A percentile compares a stretch with the other conserved stretches of the same genome.
These are phyloP conservation scores for Colletotrichum tanaceti DNA, from an alignment of 2,329 filamentous ascomycete species.

Conservation along the genomic window DNA sequence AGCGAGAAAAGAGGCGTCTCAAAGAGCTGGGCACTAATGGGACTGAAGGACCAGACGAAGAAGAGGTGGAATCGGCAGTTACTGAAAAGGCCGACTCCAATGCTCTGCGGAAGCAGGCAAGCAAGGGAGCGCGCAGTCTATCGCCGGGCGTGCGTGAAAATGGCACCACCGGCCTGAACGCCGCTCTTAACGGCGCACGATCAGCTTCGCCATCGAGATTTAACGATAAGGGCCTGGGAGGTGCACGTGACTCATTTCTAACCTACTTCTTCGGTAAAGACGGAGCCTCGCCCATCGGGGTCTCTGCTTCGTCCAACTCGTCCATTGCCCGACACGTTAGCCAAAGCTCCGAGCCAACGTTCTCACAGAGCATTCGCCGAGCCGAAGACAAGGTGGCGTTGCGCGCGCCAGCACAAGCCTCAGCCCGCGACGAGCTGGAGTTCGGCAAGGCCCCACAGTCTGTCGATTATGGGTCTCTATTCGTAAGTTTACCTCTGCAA, in stretches of 20 bases:
- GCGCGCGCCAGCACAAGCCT: slow-evolving; percentile 58
- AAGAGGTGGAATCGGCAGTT: slow-evolving; percentile 64
- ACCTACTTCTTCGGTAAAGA: slow-evolving; percentile 99
- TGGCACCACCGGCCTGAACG: slow-evolving; percentile 68
- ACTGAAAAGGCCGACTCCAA: slow-evolving; percentile 63
- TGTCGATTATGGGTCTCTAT: slow-evolving; percentile 60
- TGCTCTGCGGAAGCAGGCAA: slow-evolving; percentile 64
- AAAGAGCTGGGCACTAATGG: slow-evolving; percentile 90
- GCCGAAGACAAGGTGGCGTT: slow-evolving; percentile 67
- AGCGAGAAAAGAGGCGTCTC: slow-evolving; percentile 82
- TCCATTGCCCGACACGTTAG: slow-evolving; percentile 74
- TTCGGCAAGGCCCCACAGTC: slow-evolving; percentile 52
- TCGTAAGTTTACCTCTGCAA: slow-evolving; percentile 62
- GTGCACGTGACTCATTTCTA: slow-evolving; percentile 87
- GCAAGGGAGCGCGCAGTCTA: slow-evolving; percentile 78
- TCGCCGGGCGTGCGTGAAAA: slow-evolving; percentile 83
- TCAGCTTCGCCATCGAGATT: slow-evolving; percentile 72
- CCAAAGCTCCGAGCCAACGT: slow-evolving; percentile 82
- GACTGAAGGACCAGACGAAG: slow-evolving; percentile 74
- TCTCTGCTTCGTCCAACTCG: slow-evolving; percentile 53
- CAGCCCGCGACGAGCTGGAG: slow-evolving; percentile 56
- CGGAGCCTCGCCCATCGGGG: slow-evolving; percentile 61
- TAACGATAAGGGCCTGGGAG: slow-evolving; percentile 68
- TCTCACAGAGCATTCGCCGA: slow-evolving; percentile 86
- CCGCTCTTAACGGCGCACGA: slow-evolving; percentile 74